A percentile compares a stretch with the other conserved stretches of the same genome.
Evolutionary conservation across 2,329 filamentous ascomycete genomes (phyloP).

Genomic region (Basipetospora chlamydospora): DNA sequence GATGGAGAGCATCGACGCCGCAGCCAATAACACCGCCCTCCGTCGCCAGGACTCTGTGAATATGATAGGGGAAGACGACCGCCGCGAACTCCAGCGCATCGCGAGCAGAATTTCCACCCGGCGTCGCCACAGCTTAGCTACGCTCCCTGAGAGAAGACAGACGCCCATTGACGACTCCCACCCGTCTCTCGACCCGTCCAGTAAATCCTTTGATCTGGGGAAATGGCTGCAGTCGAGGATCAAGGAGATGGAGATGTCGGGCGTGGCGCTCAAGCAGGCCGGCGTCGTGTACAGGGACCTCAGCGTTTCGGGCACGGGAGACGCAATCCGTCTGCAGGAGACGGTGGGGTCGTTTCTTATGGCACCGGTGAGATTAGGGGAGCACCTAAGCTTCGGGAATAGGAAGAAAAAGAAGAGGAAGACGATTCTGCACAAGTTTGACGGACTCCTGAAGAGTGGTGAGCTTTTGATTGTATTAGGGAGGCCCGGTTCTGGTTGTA

Average conservation of each 20-base stretch:
- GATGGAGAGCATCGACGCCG: neutral
- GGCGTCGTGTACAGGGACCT: constrained; percentile 52
- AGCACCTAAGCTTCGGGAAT: constrained; percentile 31
- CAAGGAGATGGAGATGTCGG: constrained; percentile 34
- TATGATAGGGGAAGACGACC: neutral
- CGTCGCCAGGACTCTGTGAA: neutral
- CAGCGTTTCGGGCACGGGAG: constrained; percentile 51
- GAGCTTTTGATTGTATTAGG: constrained; percentile 67
- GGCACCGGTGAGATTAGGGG: constrained; percentile 37
- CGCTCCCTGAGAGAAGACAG: neutral
- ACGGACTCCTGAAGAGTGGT: constrained; percentile 53
- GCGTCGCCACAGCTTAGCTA: neutral
- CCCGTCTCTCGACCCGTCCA: constrained; percentile 21
- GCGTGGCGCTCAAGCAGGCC: constrained; percentile 35
- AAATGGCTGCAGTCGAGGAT: constrained; percentile 27
- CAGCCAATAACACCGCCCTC: neutral
- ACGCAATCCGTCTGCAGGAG: constrained; percentile 52
- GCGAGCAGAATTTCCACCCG: neutral
- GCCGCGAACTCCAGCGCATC: neutral
- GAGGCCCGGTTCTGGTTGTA: constrained; percentile 61
- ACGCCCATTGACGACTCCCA: constrained; percentile 16
- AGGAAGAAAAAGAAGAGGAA: constrained; percentile 41
- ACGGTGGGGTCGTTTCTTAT: constrained; percentile 47
- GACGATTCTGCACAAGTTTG: constrained; percentile 53
- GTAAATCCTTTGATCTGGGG: constrained; percentile 23